Evolutionary conservation across 768 basidiomycete genomes (phyloP), one percentile per base, ranked within the genome.

Genomic region (Amanita rubescens): DNA sequence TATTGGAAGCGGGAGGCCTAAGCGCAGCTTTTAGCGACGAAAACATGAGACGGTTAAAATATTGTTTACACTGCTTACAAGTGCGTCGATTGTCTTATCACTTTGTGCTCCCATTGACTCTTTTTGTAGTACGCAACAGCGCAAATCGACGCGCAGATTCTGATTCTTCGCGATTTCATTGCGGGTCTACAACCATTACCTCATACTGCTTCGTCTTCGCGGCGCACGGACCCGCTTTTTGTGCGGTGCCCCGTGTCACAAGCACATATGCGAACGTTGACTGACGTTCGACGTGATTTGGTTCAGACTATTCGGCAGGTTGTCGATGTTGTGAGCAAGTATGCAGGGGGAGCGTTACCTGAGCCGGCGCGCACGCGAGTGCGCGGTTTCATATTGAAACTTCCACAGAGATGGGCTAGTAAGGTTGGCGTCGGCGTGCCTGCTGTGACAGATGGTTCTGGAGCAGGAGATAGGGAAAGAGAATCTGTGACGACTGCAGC

Each of bases 1-100:
- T 94, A 37, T 73, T 87, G 20, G 92, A 94, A 67, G 92, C 90
- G 2, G 90, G 92, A 12, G 92, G 92, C 0, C 74, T 95, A 32
- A 80, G 90, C 54, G 90, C 89, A 0, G 92, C 93, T 7, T 74
- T 94, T 30, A 92, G 90, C 65, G 91, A 94, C 57, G 93, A 94
- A 67, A 92, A 85, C 62, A 88, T 95, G 87, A 75, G 88, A 52
- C 75, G 87, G 50, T 68, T 95, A 37, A 83, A 84, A 64, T 94
- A 94, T 63, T 92, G 89, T 67, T 65, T 95, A 25, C 81, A 90
- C 54, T 94, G 91, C 90, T 73, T 95, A 15, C 85, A 89, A 74
- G 90, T 90, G 24, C 20, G 80, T 73, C 4, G 19, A 39, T 47
- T 45, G 22, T 37, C 33, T 24, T n/a, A 25, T 58, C 25, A 49